A percentile compares a stretch with the other conserved stretches of the same genome.
Evolutionary conservation across 441 rosid genomes (phyloP).

Genomic region (Erodium trifolium): DNA sequence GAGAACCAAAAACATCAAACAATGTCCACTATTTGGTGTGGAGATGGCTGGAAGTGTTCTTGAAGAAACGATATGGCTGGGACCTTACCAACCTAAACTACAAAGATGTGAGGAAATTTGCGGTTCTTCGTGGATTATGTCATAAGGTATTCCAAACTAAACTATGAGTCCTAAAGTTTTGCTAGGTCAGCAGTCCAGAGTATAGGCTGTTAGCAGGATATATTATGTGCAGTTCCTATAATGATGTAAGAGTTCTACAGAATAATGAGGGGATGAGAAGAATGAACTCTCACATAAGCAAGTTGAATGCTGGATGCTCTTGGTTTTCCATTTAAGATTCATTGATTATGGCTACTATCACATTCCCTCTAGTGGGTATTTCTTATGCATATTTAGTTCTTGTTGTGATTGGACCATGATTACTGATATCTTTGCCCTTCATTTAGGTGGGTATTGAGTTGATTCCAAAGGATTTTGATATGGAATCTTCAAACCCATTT

Average conservation of each 20-base stretch:
- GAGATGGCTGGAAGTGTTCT: slow-evolving; percentile 68
- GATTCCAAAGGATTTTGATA: slow-evolving; percentile 64
- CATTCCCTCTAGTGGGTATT: too few relatives aligned
- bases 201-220: background rate
- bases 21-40: slow-evolving; percentile 18
- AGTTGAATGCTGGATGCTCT: too few relatives aligned
- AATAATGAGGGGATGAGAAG: too few relatives aligned
- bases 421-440: background rate
- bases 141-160: slow-evolving; percentile 41
- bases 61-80: slow-evolving; percentile 68
- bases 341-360: too few relatives aligned
- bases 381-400: too few relatives aligned
- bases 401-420: background rate
- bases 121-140: slow-evolving; percentile 65
- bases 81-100: slow-evolving; percentile 43
- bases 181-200: background rate
- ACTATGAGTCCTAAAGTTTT: background rate
- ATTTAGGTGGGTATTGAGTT: slow-evolving; percentile 72
- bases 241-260: too few relatives aligned
- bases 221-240: too few relatives aligned
- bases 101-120: slow-evolving; percentile 53
- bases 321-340: too few relatives aligned
- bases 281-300: too few relatives aligned
- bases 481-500: slow-evolving; percentile 58
- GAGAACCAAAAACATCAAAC: slow-evolving; percentile 30